Conservation (phyloP, 2,329 filamentous ascomycete species). For the Cadophora sp. region DNA sequence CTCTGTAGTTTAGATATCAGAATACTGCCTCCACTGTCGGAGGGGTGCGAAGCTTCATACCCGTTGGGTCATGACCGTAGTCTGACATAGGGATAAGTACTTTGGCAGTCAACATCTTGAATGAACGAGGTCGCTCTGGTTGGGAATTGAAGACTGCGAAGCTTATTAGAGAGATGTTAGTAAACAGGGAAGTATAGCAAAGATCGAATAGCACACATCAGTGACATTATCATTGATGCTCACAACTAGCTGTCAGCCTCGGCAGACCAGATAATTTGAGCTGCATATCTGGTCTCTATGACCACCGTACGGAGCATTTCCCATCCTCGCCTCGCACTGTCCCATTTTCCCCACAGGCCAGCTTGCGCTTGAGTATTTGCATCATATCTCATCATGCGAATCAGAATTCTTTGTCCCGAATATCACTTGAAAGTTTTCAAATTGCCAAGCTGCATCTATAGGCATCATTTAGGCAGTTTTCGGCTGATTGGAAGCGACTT, state of each 20-base stretch:
- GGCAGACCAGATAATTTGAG: background rate
- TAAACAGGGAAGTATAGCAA: background rate
- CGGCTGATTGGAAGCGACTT: no score
- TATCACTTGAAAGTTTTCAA: no score
- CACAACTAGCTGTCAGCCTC: background rate
- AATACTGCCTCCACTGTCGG: no score
- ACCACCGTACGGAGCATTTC: background rate
- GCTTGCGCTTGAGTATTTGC: background rate
- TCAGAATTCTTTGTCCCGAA: no score
- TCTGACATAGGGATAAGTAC: slow-evolving; percentile 59
- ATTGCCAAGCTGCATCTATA: no score
- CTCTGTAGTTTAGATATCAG: slow-evolving; percentile 47
- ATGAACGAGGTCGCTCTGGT: background rate
- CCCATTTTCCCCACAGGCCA: background rate
- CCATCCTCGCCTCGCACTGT: background rate
- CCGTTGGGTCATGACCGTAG: slow-evolving; percentile 62
- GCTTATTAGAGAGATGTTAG: background rate
- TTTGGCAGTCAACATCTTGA: slow-evolving; percentile 43
- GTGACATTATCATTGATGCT: background rate
- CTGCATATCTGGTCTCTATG: background rate
- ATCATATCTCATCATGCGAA: background rate
- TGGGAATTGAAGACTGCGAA: background rate
- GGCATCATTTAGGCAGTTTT: no score
- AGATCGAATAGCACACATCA: background rate
- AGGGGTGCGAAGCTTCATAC: slow-evolving; percentile 42